Evolutionary conservation across 169 alveolate species (phyloP).

Genomic region (Eimeria maxima): DNA sequence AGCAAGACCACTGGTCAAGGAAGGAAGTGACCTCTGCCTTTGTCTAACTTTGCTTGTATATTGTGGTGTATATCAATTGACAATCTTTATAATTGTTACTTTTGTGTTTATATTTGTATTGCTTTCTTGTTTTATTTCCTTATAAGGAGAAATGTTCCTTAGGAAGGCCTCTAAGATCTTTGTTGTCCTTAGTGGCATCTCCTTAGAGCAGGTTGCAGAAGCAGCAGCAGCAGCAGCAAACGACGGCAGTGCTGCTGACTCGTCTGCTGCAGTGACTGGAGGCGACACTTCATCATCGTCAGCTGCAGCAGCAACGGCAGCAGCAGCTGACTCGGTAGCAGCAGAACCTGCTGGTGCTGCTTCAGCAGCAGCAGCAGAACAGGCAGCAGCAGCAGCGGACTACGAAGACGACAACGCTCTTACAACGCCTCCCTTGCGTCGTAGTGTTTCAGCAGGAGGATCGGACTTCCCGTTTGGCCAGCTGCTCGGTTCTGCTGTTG

Average conservation of each 20-base stretch:
- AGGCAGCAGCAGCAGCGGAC: neutral
- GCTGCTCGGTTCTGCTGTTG: too few relatives aligned
- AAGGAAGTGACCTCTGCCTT: too few relatives aligned
- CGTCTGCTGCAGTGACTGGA: neutral
- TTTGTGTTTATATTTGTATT: neutral
- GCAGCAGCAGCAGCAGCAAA: constrained; percentile 21
- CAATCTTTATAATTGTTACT: too few relatives aligned
- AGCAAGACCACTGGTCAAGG: too few relatives aligned
- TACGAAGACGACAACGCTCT: neutral
- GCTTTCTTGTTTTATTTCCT: neutral
- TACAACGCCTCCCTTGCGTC: neutral
- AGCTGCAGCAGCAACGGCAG: too few relatives aligned
- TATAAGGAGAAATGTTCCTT: neutral
- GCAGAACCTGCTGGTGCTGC: too few relatives aligned
- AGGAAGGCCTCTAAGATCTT: neutral
- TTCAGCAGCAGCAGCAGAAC: neutral
- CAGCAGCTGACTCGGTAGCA: too few relatives aligned
- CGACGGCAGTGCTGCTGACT: neutral
- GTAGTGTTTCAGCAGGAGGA: neutral
- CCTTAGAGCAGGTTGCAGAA: neutral
- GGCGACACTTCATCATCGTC: too few relatives aligned
- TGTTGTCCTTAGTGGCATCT: neutral
- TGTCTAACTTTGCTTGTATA: too few relatives aligned
- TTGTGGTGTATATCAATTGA: too few relatives aligned
- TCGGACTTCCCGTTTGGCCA: neutral